These are phyloP conservation scores for Aleurites moluccanus DNA, from an alignment of 441 rosid genomes.

Conservation along the genomic window DNA sequence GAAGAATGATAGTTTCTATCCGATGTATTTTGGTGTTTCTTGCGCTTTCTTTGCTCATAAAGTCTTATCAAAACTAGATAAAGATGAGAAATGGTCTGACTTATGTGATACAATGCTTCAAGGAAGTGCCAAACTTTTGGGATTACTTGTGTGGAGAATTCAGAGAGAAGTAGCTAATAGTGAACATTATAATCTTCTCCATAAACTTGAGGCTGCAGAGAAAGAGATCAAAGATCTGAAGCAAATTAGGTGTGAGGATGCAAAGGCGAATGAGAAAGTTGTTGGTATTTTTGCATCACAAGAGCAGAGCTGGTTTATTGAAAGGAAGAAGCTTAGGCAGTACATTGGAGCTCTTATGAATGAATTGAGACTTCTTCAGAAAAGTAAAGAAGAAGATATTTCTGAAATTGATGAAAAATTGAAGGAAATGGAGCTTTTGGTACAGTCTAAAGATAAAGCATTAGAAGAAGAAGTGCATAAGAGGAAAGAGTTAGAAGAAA, in stretches of 20 bases:
- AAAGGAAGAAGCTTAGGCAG: conserved; percentile 57
- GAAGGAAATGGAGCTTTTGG: conserved; percentile 50
- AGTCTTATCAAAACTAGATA: conserved; percentile 36
- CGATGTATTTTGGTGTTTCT: conserved; percentile 62
- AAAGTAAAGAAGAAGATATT: conserved; percentile 44
- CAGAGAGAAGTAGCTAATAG: conserved; percentile 41
- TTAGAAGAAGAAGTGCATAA: conserved; percentile 53
- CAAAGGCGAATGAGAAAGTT: conserved; percentile 90
- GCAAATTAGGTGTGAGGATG: conserved; percentile 70
- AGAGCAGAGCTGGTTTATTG: conserved; percentile 79
- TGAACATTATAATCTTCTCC: conserved; percentile 39
- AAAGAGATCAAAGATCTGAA: conserved; percentile 56
- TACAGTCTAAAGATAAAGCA: conserved; percentile 54
- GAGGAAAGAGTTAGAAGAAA: conserved; percentile 60
- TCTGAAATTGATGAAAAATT: conserved; percentile 47
- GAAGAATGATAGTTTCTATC: conserved; percentile 43
- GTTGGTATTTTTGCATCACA: conserved; percentile 78
- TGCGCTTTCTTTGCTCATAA: conserved; percentile 56
- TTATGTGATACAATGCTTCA: conserved; percentile 53
- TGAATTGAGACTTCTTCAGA: conserved; percentile 49
- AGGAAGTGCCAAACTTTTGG: conserved; percentile 64
- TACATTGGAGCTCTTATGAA: conserved; percentile 61
- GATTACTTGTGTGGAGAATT: conserved; percentile 65
- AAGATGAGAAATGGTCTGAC: conserved; percentile 51
- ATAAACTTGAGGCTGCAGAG: conserved; percentile 52